Evolutionary conservation across 2,329 filamentous ascomycete genomes (phyloP).

Genomic region (Aspergillus tamarii): DNA sequence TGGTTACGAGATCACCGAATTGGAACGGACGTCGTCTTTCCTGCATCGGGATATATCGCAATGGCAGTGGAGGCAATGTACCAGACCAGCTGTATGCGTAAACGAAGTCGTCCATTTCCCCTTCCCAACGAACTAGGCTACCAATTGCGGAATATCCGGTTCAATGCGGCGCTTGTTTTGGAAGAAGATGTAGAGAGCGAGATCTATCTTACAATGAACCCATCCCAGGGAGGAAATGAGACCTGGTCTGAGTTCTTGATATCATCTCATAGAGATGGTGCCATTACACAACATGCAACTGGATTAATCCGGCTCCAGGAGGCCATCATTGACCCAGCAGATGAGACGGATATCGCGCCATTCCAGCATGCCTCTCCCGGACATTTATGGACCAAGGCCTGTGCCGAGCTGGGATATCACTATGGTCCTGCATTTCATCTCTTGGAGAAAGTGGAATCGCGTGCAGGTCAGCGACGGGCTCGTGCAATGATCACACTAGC

Average conservation of each 20-base stretch:
- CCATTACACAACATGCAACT: constrained; percentile 6
- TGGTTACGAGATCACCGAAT: constrained; percentile 9
- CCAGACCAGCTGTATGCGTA: not conserved
- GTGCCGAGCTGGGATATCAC: constrained; percentile 9
- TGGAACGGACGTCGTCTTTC: constrained; percentile 4
- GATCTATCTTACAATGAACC: constrained; percentile 11
- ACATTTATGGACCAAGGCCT: constrained; percentile 16
- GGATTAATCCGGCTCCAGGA: constrained; percentile 12
- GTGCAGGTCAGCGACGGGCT: constrained; percentile 2
- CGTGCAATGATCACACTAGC: constrained; percentile 8
- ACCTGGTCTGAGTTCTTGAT: constrained; percentile 14
- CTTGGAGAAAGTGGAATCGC: constrained; percentile 13
- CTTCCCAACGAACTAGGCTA: not conserved
- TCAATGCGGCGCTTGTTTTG: constrained; percentile 11
- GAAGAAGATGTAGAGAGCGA: constrained; percentile 7
- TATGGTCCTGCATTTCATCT: constrained; percentile 14
- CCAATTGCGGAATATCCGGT: constrained; percentile 9
- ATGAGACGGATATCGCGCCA: constrained; percentile 4
- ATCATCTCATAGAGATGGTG: not conserved
- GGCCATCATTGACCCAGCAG: not conserved
- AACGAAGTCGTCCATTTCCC: not conserved
- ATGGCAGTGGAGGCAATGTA: constrained; percentile 14
- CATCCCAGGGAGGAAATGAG: constrained; percentile 1
- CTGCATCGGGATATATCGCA: constrained; percentile 7
- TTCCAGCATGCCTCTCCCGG: constrained; percentile 10